Conservation (phyloP, 176 grass and related monocot species). For the Ananas comosus region DNA sequence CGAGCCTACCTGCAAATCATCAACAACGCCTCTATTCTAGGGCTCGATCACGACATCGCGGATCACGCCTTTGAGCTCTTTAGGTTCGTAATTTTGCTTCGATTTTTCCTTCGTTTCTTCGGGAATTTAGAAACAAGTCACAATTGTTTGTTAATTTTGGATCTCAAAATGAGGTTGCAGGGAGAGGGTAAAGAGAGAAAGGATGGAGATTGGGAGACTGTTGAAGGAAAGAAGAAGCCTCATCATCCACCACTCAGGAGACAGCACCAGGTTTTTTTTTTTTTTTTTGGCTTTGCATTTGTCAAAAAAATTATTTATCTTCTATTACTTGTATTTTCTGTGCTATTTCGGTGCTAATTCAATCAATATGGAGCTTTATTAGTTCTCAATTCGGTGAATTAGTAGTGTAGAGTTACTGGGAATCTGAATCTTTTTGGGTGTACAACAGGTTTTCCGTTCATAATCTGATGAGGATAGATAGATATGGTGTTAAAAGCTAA, state of each 20-base stretch:
- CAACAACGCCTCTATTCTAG: too few relatives aligned
- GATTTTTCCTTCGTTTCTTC: constrained; percentile 12
- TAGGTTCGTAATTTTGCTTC: not conserved
- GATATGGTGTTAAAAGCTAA: too few relatives aligned
- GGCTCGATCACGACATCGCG: too few relatives aligned
- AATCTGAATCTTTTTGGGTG: too few relatives aligned
- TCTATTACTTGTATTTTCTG: not conserved
- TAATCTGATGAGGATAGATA: too few relatives aligned
- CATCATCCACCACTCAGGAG: constrained; percentile 26
- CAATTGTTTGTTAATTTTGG: constrained; percentile 13
- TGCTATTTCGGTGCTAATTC: not conserved
- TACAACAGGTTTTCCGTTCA: too few relatives aligned
- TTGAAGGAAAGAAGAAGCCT: constrained; percentile 44
- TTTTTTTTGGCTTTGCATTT: too few relatives aligned
- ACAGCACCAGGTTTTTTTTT: constrained; percentile 50
- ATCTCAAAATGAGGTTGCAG: constrained; percentile 12
- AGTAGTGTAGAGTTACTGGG: too few relatives aligned
- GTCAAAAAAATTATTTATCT: not conserved
- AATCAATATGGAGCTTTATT: not conserved
- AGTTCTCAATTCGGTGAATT: not conserved
- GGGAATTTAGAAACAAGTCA: not conserved
- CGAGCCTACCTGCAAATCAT: too few relatives aligned
- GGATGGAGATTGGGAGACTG: constrained; percentile 56
- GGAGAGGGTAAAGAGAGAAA: constrained; percentile 28
- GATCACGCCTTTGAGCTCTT: too few relatives aligned